Percentiles rank a stretch among this genome's conserved stretches.
Conservation (phyloP, 2,329 filamentous ascomycete species). For the Venturia pyrina region DNA sequence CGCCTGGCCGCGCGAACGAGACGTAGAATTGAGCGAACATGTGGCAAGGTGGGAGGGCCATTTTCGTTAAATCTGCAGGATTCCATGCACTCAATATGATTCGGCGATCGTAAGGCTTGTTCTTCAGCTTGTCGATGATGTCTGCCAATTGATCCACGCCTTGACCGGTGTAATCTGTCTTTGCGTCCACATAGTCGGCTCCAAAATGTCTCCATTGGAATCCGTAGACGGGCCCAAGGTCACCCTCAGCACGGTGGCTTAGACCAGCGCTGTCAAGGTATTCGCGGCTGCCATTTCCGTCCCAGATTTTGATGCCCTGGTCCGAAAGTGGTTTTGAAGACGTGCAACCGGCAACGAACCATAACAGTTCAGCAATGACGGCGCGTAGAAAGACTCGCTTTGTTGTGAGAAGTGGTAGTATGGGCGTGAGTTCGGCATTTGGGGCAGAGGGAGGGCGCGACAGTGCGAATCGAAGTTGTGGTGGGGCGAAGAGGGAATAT, state of each 20-base stretch:
- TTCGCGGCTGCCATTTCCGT: conserved; percentile 85
- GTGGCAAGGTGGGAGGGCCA: conserved; percentile 90
- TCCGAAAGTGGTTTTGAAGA: conserved; percentile 66
- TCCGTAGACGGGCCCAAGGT: conserved; percentile 91
- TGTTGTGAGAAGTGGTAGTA: conserved; percentile 90
- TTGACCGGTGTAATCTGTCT: conserved; percentile 73
- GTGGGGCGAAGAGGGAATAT: conserved; percentile 76
- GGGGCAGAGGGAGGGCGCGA: conserved; percentile 42
- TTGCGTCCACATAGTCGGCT: conserved; percentile 71
- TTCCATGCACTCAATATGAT: conserved; percentile 96
- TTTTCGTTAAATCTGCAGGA: conserved; percentile 69
- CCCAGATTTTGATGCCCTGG: conserved; percentile 92
- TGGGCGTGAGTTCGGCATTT: conserved; percentile 38
- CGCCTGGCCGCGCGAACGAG: conserved; percentile 47
- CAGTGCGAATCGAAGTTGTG: conserved; percentile 77
- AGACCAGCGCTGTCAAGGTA: conserved; percentile 83
- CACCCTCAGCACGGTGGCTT: conserved; percentile 70
- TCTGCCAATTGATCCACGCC: conserved; percentile 90
- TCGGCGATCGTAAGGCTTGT: conserved; percentile 76
- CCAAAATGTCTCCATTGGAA: conserved; percentile 99
- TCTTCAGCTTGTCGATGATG: conserved; percentile 75
- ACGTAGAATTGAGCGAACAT: conserved; percentile 98
- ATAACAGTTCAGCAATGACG: conserved; percentile 84
- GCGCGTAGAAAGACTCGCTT: conserved; percentile 92
- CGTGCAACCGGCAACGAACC: conserved; percentile 84